Evolutionary conservation across 805 yeast species (phyloP), one percentile per base, ranked within the genome.

Genomic region (Candida broadrunensis): DNA sequence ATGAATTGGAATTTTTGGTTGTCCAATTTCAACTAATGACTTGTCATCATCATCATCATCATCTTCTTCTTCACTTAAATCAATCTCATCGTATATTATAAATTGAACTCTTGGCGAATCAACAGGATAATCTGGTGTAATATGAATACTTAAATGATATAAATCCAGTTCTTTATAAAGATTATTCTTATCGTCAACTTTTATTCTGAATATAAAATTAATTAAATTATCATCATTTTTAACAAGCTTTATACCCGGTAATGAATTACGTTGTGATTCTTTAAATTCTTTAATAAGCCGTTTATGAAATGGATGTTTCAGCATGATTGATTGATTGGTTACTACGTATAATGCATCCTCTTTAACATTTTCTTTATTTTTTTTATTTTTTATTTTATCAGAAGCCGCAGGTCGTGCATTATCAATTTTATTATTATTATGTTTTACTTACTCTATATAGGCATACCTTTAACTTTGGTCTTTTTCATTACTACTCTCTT

Each of bases 51-150:
- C 37, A 2, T 33, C 43, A 5, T 30, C 45, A n/a, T 34, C 42
- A n/a, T 27, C 35, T 3, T 25, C 40, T 3, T 17, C 41, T 2
- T 45, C 47, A 2, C 43, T 45, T 6, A 36, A 29, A 15, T 8
- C 24, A 6, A 27, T 13, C 12, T 23, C 32, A 15, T 36, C 36
- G 32, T 40, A 39, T 3, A 35, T 48, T n/a, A 77, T 52, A 52
- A 82, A 82, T 44, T 72, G 65, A 2, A 78, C 83, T 41, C 70
- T 72, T 0, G 88, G 88, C 2, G 80, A 70, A 18, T 66, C 72
- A 29, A 81, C 78, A 0, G 88, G 88, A 45, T 82, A 82, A 0
- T 63, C 65, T 1, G 59, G 50, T 2, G 71, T 59, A 16, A 78
- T 61, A 33, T 57, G 60, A 14, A 80, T 63, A 34, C 70, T 61